A percentile compares a stretch with the other conserved stretches of the same genome.
Conservation (phyloP, 345 rosid species). For the Arabis hirsuta region DNA sequence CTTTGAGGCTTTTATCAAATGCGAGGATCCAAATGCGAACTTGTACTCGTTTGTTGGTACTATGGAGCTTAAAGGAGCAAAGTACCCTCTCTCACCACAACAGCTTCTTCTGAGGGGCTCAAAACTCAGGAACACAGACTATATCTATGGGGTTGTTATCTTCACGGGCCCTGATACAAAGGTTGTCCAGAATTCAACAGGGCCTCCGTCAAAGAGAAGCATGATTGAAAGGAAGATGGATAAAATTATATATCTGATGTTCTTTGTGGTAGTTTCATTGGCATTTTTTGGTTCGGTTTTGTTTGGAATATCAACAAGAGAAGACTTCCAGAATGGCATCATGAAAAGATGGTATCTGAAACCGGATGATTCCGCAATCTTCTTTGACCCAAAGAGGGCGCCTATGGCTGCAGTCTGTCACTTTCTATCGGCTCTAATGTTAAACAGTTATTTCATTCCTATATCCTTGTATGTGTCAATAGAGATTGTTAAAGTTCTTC, state of each 20-base stretch:
- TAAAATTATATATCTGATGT: slow-evolving; percentile 69
- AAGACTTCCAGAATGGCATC: slow-evolving; percentile 59
- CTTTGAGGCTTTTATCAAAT: slow-evolving; percentile 71
- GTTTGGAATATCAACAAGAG: slow-evolving; percentile 67
- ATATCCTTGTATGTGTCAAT: slow-evolving; percentile 93
- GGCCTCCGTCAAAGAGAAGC: slow-evolving; percentile 97
- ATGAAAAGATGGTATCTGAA: slow-evolving; percentile 89
- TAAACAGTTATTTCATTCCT: slow-evolving; percentile 80
- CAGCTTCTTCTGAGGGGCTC: slow-evolving; percentile 97
- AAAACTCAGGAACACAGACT: slow-evolving; percentile 87
- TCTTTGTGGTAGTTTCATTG: slow-evolving; percentile 58
- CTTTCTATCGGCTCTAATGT: slow-evolving; percentile 75
- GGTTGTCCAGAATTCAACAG: slow-evolving; percentile 85
- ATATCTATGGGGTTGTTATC: slow-evolving; percentile 75
- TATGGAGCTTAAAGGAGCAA: slow-evolving; percentile 64
- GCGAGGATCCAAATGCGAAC: slow-evolving; percentile 98
- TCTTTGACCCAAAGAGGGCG: slow-evolving; percentile 64
- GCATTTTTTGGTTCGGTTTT: slow-evolving; percentile 69
- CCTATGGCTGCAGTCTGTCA: slow-evolving; percentile 64
- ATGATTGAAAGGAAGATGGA: slow-evolving; percentile 90
- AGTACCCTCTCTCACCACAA: slow-evolving; percentile 76
- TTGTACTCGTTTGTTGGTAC: slow-evolving; percentile 82
- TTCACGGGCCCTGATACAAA: slow-evolving; percentile 96
- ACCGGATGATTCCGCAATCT: slow-evolving; percentile 60
- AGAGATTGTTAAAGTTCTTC: slow-evolving; percentile 91